Base-by-base conservation (phyloP, 108 stramenopile genomes). In the Nitzschia inconspicua region DNA sequence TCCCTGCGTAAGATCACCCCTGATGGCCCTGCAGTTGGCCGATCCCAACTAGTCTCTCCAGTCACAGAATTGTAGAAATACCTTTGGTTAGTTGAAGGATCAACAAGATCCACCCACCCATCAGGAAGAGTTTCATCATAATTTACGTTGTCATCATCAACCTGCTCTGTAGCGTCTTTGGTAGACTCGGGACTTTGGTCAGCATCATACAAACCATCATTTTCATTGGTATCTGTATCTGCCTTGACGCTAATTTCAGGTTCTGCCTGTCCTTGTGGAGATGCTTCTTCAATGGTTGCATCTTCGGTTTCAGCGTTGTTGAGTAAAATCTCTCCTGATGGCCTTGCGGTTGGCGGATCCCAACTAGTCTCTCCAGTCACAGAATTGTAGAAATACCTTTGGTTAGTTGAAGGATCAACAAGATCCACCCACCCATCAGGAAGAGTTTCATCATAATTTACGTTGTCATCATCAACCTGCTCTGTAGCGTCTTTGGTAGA, bases 371-470 rank as follows among this genome's bases (percentile, higher is more conserved):
- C 53, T 10, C 70, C 56, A 1, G 66, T 72, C 16, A 42, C 44
- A 24, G 42, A 44, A 44, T 86, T 80, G 46, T 59, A 76, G 71
- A 70, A 90, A 64, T 90, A 90, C 4, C 48, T n/a, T 14, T 60
- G 34, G 1, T 85, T 83, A 24, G 76, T 58, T 9, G 57, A 26
- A 22, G 57, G 52, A 65, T 93, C 86, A 1, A 68, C 34, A 11
- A 67, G 37, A 39, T 83, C 80, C 1, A 54, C 63, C 92, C 92
- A 93, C 10, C 79, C 84, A 18, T 65, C 72, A 19, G 81, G 85
- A 25, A 85, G 37, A 47, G 42, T 26, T 14, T 48, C 44, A 39
- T 54, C 53, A n/a, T 13, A 19, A 0, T 48, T 26, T 48, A 22
- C n/a, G n/a, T n/a, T n/a, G n/a, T n/a, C n/a, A n/a, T n/a, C n/a